Evolutionary conservation across 2,329 filamentous ascomycete species (phyloP).

Genomic region (Fusarium longipes): DNA sequence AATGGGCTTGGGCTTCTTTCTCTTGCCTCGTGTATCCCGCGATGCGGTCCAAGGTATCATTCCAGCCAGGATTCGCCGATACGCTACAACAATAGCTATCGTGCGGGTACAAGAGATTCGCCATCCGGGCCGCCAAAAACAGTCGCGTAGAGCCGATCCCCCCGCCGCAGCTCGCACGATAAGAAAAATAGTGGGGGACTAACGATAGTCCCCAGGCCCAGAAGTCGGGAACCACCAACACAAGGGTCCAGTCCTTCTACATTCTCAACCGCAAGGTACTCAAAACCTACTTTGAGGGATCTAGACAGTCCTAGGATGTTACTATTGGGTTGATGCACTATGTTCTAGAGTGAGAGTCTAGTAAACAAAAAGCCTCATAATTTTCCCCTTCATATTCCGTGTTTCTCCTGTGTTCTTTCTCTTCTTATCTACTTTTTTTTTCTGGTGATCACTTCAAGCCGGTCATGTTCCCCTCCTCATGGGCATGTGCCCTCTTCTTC

Average conservation of each 20-base stretch:
- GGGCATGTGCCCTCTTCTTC: conserved; percentile 42
- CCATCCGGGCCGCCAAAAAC: conserved; percentile 24
- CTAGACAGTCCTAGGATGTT: conserved; percentile 9
- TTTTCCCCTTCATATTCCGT: conserved; percentile 1
- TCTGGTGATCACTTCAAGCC: conserved; percentile 40
- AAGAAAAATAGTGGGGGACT: conserved; percentile 25
- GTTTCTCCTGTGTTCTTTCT: not conserved
- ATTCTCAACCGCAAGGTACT: conserved; percentile 20
- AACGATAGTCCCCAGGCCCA: conserved; percentile 19
- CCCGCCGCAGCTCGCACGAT: conserved; percentile 27
- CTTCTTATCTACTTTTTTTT: not conserved
- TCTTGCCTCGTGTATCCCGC: conserved; percentile 31
- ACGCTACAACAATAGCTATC: conserved; percentile 20
- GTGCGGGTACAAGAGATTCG: conserved; percentile 23
- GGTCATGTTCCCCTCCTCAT: conserved; percentile 41
- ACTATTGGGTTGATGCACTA: conserved; percentile 10
- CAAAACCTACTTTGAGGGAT: conserved; percentile 24
- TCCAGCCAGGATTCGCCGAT: conserved; percentile 31
- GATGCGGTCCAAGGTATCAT: conserved; percentile 30
- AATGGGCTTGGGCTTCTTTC: not conserved
- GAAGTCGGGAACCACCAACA: conserved; percentile 17
- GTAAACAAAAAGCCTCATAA: conserved; percentile 16
- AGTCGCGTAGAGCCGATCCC: conserved; percentile 27
- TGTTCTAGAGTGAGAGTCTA: conserved; percentile 27
- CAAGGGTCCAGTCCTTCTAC: conserved; percentile 16